Evolutionary conservation across 257 asterid species (phyloP).

Genomic region (Solanum bulbocastanum): DNA sequence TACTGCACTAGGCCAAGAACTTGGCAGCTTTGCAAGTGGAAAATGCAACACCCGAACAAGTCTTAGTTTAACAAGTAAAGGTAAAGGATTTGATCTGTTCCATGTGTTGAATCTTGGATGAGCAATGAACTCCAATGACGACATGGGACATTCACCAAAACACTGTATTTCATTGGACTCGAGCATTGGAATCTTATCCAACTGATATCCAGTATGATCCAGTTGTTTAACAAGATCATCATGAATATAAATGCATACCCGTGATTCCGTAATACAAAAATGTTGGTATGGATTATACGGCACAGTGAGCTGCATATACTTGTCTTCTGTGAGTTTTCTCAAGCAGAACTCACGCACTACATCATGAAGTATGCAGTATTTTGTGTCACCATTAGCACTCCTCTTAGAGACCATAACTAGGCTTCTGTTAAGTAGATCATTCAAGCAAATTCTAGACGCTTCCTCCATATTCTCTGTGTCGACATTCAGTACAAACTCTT

Average conservation of each 20-base stretch:
- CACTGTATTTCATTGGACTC: no score
- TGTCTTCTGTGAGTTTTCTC: not conserved
- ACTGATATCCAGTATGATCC: not conserved
- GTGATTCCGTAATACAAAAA: not conserved
- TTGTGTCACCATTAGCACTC: not conserved
- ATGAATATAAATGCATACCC: not conserved
- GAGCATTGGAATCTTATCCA: not conserved
- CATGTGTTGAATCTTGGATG: not conserved
- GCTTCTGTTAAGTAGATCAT: not conserved
- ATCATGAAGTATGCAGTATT: not conserved
- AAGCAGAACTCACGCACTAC: not conserved
- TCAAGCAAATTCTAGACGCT: not conserved
- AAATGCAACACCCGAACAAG: not conserved
- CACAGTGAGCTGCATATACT: not conserved
- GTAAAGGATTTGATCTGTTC: not conserved
- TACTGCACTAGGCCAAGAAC: not conserved
- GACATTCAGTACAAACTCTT: not conserved
- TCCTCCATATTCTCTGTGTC: not conserved
- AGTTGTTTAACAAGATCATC: not conserved
- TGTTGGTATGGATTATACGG: not conserved
- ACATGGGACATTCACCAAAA: not conserved
- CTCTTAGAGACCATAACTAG: not conserved
- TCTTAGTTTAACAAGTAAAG: not conserved
- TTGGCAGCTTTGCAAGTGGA: accelerated
- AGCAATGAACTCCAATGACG: not conserved